Conservation (phyloP, 331 rosid species). For the Pyrus hybrid region DNA sequence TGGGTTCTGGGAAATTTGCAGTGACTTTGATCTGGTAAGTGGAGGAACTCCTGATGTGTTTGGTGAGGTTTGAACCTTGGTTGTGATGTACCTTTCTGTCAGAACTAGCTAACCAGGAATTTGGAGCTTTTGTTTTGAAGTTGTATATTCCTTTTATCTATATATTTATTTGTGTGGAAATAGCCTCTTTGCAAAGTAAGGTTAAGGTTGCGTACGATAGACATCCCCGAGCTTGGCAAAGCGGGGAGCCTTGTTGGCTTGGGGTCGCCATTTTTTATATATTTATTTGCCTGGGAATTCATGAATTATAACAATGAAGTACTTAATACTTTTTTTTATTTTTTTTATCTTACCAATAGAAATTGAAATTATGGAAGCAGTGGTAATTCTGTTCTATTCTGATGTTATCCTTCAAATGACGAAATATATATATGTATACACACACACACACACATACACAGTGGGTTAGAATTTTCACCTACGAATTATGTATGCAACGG, state of each 20-base stretch:
- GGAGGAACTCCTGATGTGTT: neutral
- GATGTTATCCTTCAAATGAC: neutral
- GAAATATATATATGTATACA: too few species aligned
- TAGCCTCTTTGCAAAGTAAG: too few species aligned
- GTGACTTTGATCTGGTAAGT: neutral
- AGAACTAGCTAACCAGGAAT: neutral
- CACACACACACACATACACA: too few species aligned
- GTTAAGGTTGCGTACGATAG: too few species aligned
- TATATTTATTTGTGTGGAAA: too few species aligned
- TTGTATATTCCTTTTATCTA: neutral
- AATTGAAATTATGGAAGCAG: neutral
- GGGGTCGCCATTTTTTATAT: too few species aligned
- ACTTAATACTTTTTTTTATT: neutral
- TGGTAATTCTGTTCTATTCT: neutral
- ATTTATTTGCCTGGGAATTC: neutral
- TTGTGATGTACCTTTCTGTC: neutral
- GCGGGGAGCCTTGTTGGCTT: too few species aligned
- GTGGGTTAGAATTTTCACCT: neutral
- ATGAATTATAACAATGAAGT: neutral
- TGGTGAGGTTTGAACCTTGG: neutral
- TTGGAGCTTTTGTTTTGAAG: neutral
- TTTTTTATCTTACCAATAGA: neutral
- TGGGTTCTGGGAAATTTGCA: neutral
- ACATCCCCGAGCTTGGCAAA: too few species aligned
- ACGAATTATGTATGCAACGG: neutral